Conservation (phyloP, 768 basidiomycete species). For the Psilocybe azurescens region DNA sequence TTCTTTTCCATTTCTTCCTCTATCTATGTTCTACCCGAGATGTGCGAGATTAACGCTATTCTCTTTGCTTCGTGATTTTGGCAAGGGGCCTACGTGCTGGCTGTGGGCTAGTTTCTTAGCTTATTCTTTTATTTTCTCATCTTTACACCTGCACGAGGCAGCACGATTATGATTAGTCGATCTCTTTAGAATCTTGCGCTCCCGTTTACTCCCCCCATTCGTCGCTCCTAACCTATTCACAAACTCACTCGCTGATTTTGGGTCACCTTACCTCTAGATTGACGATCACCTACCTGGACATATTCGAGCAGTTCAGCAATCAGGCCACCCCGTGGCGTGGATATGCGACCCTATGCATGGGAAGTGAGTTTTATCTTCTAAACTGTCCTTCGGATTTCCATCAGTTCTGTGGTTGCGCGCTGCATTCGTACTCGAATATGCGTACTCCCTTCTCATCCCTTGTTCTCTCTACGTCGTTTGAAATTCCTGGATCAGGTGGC, state of each 20-base stretch:
- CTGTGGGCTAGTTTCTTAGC: neutral
- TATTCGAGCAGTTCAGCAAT: constrained; percentile 78
- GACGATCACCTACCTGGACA: constrained; percentile 65
- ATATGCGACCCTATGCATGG: constrained; percentile 99
- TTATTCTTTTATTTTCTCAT: neutral
- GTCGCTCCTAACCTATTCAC: neutral
- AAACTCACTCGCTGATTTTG: neutral
- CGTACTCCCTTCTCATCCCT: neutral
- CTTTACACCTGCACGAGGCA: neutral
- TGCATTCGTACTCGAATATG: neutral
- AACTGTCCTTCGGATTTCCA: neutral
- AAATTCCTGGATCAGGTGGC: no score
- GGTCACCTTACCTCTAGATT: constrained; percentile 9
- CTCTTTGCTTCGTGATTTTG: neutral
- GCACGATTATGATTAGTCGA: neutral
- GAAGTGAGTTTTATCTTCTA: constrained; percentile 64
- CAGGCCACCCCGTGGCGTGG: constrained; percentile 91
- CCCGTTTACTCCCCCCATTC: neutral
- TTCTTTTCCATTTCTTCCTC: neutral
- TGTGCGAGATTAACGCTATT: neutral
- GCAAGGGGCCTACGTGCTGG: neutral
- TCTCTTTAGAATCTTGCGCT: neutral
- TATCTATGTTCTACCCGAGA: constrained; percentile 9
- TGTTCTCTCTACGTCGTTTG: neutral
- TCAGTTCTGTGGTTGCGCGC: neutral